Percentiles rank a stretch among this genome's conserved stretches.
Evolutionary conservation across 116 monocot species (phyloP).

Genomic region (Iris pallida): DNA sequence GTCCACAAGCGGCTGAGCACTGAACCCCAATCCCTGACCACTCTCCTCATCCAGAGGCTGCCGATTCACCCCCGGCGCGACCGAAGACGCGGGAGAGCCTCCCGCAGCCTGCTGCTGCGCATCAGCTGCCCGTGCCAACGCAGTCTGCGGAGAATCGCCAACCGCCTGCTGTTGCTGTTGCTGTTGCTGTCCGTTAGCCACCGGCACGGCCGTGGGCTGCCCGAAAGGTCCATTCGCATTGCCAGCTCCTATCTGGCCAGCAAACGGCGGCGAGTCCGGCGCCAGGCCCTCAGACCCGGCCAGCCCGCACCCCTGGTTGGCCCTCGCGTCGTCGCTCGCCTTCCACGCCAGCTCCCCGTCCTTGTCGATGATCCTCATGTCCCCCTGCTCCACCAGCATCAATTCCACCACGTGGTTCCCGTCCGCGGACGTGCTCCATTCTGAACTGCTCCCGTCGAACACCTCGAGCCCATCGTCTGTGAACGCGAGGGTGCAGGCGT

Average conservation of each 20-base stretch:
- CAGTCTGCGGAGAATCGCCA: neutral
- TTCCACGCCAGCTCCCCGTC: conserved; percentile 33
- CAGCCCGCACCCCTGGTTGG: conserved; percentile 26
- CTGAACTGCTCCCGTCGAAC: conserved; percentile 20
- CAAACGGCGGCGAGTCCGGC: conserved; percentile 25
- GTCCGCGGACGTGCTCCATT: conserved; percentile 19
- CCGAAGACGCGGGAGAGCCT: neutral
- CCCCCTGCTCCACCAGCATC: conserved; percentile 26
- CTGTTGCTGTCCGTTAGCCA: neutral
- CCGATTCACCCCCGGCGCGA: neutral
- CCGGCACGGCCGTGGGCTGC: neutral
- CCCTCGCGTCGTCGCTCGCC: conserved; percentile 34
- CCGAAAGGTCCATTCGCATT: conserved; percentile 8
- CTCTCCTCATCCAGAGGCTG: neutral
- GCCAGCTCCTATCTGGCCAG: conserved; percentile 8
- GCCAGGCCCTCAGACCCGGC: conserved; percentile 28
- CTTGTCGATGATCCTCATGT: conserved; percentile 33
- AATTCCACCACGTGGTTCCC: conserved; percentile 6
- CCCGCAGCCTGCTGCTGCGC: neutral
- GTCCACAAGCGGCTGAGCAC: neutral
- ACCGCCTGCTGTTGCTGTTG: neutral
- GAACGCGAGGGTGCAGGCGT: conserved; percentile 29
- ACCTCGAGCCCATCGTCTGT: conserved; percentile 24
- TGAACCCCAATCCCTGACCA: neutral
- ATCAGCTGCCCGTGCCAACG: neutral